Evolutionary conservation across 2,329 filamentous ascomycete genomes (phyloP), one percentile per base, ranked within the genome.

Genomic region (Beauveria sp.): DNA sequence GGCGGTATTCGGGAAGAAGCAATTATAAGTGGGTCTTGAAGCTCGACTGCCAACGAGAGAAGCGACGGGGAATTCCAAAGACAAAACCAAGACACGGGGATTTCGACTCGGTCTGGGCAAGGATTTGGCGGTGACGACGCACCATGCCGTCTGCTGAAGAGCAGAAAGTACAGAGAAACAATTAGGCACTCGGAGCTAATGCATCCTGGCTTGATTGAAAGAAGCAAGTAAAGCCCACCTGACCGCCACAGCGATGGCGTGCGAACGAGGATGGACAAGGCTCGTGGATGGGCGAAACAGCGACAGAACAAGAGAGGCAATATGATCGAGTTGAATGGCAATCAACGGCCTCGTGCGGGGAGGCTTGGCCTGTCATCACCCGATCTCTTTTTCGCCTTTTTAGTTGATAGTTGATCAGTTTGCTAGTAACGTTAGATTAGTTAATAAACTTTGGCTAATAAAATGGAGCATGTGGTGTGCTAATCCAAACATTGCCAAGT

Each of bases 71-170:
- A 34, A 14, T 34, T 34, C 10, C 28, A 31, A 45, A 46, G 31
- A 12, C 48, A 59, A 51, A 59, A 58, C n/a, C 22, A 24, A 24
- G 43, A 16, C 12, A 28, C 16, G n/a, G 26, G 18, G 22, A 16
- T 18, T 3, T 10, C 10, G 24, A 34, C 31, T 48, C 9, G 22
- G 8, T 14, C 12, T 28, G 14, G 45, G 42, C 5, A 28, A 18
- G 4, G 43, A 53, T 22, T 43, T 46, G 24, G 58, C 42, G 58
- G 58, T 60, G 58, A 53, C 58, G 26, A 60, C 42, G 38, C 42
- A 42, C 57, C 49, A 45, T 45, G 40, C 57, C 50, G 58, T 42
- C 58, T 50, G 58, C n/a, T 60, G 58, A 60, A 60, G 58, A 60
- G 58, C 40, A 60, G 20, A 48, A 48, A 48, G 16, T 24, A 20